A percentile compares a stretch with the other conserved stretches of the same genome.
Conservation (phyloP, 139 green algal species). For the Chlorella sp. region DNA sequence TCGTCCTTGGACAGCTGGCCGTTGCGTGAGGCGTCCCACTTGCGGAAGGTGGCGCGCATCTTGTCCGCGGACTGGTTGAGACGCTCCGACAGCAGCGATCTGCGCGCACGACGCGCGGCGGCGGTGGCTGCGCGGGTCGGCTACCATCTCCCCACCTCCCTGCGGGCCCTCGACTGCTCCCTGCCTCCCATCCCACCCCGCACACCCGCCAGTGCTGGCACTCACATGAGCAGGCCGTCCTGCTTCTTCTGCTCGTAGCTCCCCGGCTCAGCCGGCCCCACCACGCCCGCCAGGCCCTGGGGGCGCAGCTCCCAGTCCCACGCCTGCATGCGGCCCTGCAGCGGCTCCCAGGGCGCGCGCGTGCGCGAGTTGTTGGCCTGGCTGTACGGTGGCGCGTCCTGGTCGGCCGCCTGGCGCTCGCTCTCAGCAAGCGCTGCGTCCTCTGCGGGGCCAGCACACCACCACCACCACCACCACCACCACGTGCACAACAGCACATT, state of each 20-base stretch:
- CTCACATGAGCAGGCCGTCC: neutral
- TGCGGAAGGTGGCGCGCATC: neutral
- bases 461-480: no score
- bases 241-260: neutral
- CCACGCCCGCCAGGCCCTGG: neutral
- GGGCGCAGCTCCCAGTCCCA: neutral
- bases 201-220: no score
- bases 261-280: neutral
- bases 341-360: neutral
- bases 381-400: no score
- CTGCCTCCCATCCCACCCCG: no score
- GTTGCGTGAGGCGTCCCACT: neutral
- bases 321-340: neutral
- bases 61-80: neutral
- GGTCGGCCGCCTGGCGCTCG: no score
- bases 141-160: no score
- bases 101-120: neutral
- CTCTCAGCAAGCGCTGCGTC: neutral
- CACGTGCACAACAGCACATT: no score
- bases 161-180: no score
- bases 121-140: no score
- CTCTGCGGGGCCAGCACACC: neutral
- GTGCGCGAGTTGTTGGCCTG: neutral
- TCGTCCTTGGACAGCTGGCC: neutral
- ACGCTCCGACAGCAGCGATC: neutral